A percentile compares a stretch with the other conserved stretches of the same genome.
phyloP scores from a whole-genome alignment of 768 basidiomycete genomes.

The Kwoniella sp. region DNA sequence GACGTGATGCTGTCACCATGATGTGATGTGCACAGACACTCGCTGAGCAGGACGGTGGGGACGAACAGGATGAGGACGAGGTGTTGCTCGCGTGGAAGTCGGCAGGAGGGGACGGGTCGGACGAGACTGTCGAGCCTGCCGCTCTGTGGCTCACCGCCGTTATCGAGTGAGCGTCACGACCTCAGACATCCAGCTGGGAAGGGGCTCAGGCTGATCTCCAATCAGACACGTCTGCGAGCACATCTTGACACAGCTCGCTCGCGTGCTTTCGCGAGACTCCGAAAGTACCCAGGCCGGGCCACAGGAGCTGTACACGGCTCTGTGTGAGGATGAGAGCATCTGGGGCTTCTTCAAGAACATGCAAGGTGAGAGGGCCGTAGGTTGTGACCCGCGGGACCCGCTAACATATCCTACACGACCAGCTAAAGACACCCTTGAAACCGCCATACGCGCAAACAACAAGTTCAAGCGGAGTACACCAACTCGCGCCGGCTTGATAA shows the following conservation, averaged over 20 bases:
- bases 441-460: conserved; percentile 13
- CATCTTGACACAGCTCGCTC: conserved; percentile 73
- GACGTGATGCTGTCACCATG: too few species aligned
- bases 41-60: conserved; percentile 79
- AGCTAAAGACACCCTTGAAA: conserved; percentile 35
- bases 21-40: conserved; percentile 62
- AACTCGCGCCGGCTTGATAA: conserved; percentile 1
- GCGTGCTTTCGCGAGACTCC: conserved; percentile 80
- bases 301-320: conserved; percentile 77
- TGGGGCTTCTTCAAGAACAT: conserved; percentile 80
- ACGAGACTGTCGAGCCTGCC: conserved; percentile 68
- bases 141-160: conserved; percentile 87
- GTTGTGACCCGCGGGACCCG: too few species aligned
- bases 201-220: too few species aligned
- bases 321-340: conserved; percentile 84
- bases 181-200: too few species aligned
- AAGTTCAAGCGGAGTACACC: conserved; percentile 19
- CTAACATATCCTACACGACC: conserved; percentile 2
- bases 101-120: conserved; percentile 58
- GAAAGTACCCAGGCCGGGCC: conserved; percentile 68
- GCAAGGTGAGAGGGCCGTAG: conserved; percentile 80
- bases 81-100: conserved; percentile 62
- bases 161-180: conserved; percentile 83
- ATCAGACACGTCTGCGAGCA: conserved; percentile 59
- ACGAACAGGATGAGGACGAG: conserved; percentile 72